Conservation (phyloP, 106 monocot genomes). For the Triglochin maritima region DNA sequence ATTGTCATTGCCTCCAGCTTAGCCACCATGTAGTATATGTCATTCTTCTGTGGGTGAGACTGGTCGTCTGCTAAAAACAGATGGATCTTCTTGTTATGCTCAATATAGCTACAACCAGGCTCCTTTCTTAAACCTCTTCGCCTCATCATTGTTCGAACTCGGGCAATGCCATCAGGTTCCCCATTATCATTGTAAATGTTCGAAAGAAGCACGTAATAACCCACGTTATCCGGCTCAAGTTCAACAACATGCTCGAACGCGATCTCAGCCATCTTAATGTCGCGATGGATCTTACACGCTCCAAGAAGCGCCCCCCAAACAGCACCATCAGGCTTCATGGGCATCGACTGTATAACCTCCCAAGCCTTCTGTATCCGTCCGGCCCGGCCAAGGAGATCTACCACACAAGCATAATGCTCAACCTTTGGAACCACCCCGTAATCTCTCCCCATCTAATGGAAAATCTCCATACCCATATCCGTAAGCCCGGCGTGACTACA, state of each 20-base stretch:
- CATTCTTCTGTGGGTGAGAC: constrained; percentile 44
- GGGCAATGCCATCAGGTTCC: constrained; percentile 32
- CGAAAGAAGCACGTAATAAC: constrained; percentile 64
- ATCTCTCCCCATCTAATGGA: constrained; percentile 27
- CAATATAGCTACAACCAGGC: constrained; percentile 63
- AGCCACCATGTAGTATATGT: constrained; percentile 30
- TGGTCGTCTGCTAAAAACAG: constrained; percentile 74
- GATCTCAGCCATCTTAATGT: constrained; percentile 39
- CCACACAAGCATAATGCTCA: constrained; percentile 71
- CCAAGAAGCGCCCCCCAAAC: constrained; percentile 74
- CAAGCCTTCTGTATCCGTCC: constrained; percentile 41
- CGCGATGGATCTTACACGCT: constrained; percentile 68
- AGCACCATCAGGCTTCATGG: constrained; percentile 50
- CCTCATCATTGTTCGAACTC: constrained; percentile 44
- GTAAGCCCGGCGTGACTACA: constrained; percentile 68
- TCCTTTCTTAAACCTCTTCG: constrained; percentile 57
- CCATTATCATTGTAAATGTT: constrained; percentile 56
- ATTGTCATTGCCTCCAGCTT: constrained; percentile 33
- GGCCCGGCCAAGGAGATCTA: constrained; percentile 72
- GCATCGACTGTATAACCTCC: constrained; percentile 39
- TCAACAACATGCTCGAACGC: constrained; percentile 39
- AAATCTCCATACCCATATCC: constrained; percentile 35
- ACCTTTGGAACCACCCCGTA: constrained; percentile 21
- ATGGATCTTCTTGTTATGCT: constrained; percentile 46
- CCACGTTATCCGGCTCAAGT: constrained; percentile 61